phyloP scores from a whole-genome alignment of 2,329 filamentous ascomycete genomes.

The Drechslera avenae region DNA sequence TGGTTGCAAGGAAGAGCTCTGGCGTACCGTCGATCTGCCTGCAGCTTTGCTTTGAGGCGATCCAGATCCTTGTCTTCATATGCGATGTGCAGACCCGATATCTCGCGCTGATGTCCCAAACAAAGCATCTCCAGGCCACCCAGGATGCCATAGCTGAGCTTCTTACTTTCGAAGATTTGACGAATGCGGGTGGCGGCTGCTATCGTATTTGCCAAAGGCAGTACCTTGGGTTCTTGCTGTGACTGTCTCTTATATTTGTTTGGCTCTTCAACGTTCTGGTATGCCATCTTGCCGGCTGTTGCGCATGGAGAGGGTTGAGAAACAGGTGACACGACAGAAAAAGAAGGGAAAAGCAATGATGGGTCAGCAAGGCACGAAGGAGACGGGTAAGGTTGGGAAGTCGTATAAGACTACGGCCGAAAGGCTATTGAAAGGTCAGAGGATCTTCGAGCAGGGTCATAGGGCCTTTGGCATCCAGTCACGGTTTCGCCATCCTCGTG shows the following conservation, averaged over 20 bases:
- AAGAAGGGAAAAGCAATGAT: not conserved
- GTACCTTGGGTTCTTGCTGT: constrained; percentile 20
- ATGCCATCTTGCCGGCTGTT: constrained; percentile 28
- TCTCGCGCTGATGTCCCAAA: constrained; percentile 37
- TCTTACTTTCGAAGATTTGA: constrained; percentile 39
- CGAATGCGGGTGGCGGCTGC: constrained; percentile 37
- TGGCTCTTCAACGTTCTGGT: constrained; percentile 34
- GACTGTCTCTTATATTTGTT: constrained; percentile 28
- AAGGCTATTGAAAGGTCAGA: not conserved
- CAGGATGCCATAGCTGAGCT: constrained; percentile 38
- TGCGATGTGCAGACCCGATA: constrained; percentile 41
- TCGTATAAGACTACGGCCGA: not conserved
- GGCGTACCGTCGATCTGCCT: constrained; percentile 35
- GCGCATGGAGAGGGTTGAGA: constrained; percentile 1
- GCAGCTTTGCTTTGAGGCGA: constrained; percentile 36
- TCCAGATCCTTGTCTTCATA: constrained; percentile 41
- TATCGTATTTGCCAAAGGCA: constrained; percentile 35
- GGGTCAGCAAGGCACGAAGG: not conserved
- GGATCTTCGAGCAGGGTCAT: not conserved
- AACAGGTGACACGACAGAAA: not conserved
- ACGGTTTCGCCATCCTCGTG: constrained; percentile 10
- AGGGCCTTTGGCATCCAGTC: constrained; percentile 2
- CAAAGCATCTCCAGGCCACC: constrained; percentile 42
- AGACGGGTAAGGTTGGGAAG: not conserved
- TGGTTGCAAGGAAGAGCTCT: not conserved